A percentile compares a stretch with the other conserved stretches of the same genome.
These are phyloP conservation scores for Zygoascus hellenicus DNA, from an alignment of 1,139 yeast species.

Conservation along the genomic window DNA sequence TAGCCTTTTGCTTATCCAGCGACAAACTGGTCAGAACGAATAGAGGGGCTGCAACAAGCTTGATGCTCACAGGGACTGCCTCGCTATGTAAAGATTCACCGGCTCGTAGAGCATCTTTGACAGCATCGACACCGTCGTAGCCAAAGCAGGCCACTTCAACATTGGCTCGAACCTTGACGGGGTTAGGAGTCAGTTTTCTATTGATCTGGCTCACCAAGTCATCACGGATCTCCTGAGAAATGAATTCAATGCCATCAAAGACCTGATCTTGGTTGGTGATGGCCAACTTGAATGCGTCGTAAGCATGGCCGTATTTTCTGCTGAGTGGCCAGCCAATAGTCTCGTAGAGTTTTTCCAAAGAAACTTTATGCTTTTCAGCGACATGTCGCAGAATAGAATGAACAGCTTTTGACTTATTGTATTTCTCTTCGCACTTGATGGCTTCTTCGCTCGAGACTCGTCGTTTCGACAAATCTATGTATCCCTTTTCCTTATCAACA, in stretches of 20 bases:
- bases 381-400: constrained; percentile 97
- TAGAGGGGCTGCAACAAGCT: constrained; percentile 95
- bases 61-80: constrained; percentile 77
- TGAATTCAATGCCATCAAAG: constrained; percentile 73
- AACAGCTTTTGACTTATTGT: constrained; percentile 93
- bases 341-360: constrained; percentile 80
- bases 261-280: constrained; percentile 82
- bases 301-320: constrained; percentile 92
- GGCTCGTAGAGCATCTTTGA: constrained; percentile 77
- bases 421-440: constrained; percentile 94
- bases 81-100: constrained; percentile 86
- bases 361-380: constrained; percentile 89
- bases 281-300: constrained; percentile 94
- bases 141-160: constrained; percentile 95
- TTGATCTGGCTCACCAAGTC: constrained; percentile 83
- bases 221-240: constrained; percentile 64
- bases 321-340: constrained; percentile 97
- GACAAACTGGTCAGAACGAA: constrained; percentile 92
- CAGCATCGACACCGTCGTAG: constrained; percentile 97
- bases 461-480: constrained; percentile 95
- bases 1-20: constrained; percentile 84
- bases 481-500: constrained; percentile 98
- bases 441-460: constrained; percentile 98
- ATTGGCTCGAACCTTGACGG: constrained; percentile 95
- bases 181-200: constrained; percentile 95